These are phyloP conservation scores for Papilionanthe hybrid DNA, from an alignment of 116 monocot species.

Conservation along the genomic window DNA sequence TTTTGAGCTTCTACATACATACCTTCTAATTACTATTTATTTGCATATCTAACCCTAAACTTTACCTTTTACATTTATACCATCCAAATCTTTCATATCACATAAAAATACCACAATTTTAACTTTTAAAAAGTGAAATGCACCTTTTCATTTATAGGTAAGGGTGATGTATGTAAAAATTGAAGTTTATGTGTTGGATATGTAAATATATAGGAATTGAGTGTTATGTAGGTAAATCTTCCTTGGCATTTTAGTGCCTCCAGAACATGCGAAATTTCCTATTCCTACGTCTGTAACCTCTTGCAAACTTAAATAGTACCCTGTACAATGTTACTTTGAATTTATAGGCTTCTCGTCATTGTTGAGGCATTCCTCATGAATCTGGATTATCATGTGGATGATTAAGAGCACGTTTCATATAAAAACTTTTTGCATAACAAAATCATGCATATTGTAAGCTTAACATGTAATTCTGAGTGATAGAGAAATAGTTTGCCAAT, in stretches of 20 bases:
- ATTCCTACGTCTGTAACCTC: neutral
- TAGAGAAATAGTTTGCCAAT: neutral
- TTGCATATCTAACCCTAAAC: too few relatives aligned
- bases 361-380: neutral
- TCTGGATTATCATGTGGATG: neutral
- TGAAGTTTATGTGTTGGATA: too few relatives aligned
- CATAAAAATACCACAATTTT: too few relatives aligned
- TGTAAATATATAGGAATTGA: too few relatives aligned
- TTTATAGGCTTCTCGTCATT: neutral
- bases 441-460: neutral
- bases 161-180: too few relatives aligned
- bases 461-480: neutral
- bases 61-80: too few relatives aligned
- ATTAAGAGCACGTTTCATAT: neutral
- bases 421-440: neutral
- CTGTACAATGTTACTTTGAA: neutral
- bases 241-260: neutral
- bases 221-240: too few relatives aligned
- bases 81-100: too few relatives aligned
- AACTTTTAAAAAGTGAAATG: too few relatives aligned
- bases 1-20: neutral
- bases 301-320: neutral
- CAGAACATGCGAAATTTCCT: neutral
- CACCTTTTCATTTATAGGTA: too few relatives aligned
- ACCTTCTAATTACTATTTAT: too few relatives aligned